A percentile compares a stretch with the other conserved stretches of the same genome.
phyloP scores from a whole-genome alignment of 2,329 filamentous ascomycete species.

The Aplosporella prunicola region DNA sequence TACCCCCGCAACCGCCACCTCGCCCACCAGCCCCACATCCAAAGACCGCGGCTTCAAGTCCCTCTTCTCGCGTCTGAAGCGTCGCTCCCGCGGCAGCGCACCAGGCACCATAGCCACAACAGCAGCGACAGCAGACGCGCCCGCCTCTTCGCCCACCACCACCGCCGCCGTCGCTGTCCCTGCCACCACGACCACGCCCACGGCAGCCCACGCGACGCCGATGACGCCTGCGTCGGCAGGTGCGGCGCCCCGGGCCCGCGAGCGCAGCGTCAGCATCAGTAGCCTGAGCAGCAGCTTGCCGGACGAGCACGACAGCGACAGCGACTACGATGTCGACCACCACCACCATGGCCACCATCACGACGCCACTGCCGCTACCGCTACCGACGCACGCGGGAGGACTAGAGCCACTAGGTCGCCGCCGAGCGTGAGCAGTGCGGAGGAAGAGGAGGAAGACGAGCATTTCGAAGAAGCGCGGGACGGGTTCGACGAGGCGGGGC shows the following conservation, averaged over 20 bases:
- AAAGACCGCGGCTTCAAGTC: constrained; percentile 27
- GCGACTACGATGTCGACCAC: not conserved
- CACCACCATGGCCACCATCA: not conserved
- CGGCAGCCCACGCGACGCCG: not conserved
- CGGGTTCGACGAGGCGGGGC: constrained; percentile 33
- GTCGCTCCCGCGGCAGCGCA: constrained; percentile 21
- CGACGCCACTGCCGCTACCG: constrained; percentile 1
- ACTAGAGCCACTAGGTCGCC: not conserved
- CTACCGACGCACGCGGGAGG: not conserved
- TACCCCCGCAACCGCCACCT: not conserved
- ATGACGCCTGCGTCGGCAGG: not conserved
- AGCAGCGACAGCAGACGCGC: too few species aligned
- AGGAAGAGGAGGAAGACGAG: constrained; percentile 23
- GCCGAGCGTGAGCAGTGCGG: constrained; percentile 13
- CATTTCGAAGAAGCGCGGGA: constrained; percentile 47
- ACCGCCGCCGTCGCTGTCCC: too few species aligned
- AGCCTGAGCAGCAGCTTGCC: constrained; percentile 4
- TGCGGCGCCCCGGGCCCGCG: not conserved
- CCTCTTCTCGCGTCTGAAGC: constrained; percentile 30
- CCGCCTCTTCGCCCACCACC: too few species aligned
- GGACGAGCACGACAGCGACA: constrained; percentile 2
- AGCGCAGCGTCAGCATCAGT: constrained; percentile 4
- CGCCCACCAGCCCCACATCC: not conserved
- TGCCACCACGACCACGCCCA: not conserved
- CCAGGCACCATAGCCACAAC: not conserved